Base-by-base conservation (phyloP, 179 eudicot genomes). In the Kewa caespitosa region DNA sequence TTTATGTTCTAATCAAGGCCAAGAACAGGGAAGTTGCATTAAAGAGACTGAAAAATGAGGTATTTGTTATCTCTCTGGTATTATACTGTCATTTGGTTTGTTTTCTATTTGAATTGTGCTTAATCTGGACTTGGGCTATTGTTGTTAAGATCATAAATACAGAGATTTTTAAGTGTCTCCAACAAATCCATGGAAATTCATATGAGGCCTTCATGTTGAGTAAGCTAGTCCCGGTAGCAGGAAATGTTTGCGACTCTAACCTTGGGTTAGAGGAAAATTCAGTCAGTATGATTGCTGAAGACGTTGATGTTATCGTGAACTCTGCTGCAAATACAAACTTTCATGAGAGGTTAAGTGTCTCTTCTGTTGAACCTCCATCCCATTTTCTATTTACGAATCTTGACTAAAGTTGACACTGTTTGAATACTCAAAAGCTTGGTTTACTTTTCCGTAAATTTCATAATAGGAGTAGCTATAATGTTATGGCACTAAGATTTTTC, bases 261-360 rank as follows among this genome's bases (percentile, higher is more conserved):
- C 88, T 96, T 32, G 99, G 98, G 33, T 46, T 93, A 67, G 92
- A 91, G 31, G 86, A 88, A 67, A 81, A 83, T 42, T 74, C 73
- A 28, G 78, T 80, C 15, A 77, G 79, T 67, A 77, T 71, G 82
- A 88, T 96, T 57, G 78, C 81, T 18, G 84, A 86, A 80, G 92
- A 96, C 59, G 97, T 96, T 13, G 99, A 95, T 70, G 73, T 95
- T 32, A 86, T 95, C 63, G 88, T 95, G 63, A 95, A 95, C 81
- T 95, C 99, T 50, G 99, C 99, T 66, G 99, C 99, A 36, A 95
- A 90, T 83, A 95, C 99, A 72, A 91, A 90, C 81, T 95, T 95
- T 52, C 98, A 95, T 80, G 99, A 95, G 82, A 95, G 98, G 99
- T 95, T 34, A 38, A 36, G 77, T 36, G 34, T 67, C 46, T 63